Evolutionary conservation across 331 rosid genomes (phyloP).

Genomic region (Acacia pycnantha): DNA sequence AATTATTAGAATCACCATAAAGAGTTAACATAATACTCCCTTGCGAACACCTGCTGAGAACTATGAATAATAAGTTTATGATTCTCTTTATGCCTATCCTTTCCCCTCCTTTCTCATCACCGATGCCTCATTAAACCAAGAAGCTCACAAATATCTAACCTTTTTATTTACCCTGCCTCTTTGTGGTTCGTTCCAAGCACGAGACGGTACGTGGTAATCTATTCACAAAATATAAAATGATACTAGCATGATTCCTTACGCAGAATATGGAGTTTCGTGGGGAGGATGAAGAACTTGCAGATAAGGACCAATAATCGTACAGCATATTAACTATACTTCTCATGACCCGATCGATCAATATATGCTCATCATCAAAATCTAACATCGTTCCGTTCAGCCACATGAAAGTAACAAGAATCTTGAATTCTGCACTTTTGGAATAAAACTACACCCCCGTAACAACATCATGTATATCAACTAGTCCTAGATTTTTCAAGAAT

Average conservation of each 20-base stretch:
- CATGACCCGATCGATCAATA: background rate
- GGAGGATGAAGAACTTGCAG: background rate
- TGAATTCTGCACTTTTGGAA: background rate
- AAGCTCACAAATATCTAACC: background rate
- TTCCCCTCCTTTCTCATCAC: background rate
- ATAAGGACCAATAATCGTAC: background rate
- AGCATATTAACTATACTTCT: background rate
- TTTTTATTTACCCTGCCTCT: background rate
- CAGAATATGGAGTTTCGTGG: background rate
- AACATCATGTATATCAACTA: slow-evolving; percentile 18
- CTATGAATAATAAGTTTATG: background rate
- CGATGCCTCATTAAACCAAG: background rate
- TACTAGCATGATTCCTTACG: background rate
- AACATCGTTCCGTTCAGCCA: background rate
- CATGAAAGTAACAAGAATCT: background rate
- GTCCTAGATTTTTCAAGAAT: slow-evolving; percentile 25
- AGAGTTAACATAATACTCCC: background rate
- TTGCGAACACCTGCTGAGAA: background rate
- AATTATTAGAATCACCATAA: background rate
- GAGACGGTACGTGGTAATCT: background rate
- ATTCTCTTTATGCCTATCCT: background rate
- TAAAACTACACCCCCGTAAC: slow-evolving; percentile 8
- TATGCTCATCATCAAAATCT: slow-evolving; percentile 23
- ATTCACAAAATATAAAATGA: background rate
- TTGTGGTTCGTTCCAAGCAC: background rate